Percentiles rank a stretch among this genome's conserved stretches.
Evolutionary conservation across 2,329 filamentous ascomycete genomes (phyloP).

Genomic region (Stemphylium beticola): DNA sequence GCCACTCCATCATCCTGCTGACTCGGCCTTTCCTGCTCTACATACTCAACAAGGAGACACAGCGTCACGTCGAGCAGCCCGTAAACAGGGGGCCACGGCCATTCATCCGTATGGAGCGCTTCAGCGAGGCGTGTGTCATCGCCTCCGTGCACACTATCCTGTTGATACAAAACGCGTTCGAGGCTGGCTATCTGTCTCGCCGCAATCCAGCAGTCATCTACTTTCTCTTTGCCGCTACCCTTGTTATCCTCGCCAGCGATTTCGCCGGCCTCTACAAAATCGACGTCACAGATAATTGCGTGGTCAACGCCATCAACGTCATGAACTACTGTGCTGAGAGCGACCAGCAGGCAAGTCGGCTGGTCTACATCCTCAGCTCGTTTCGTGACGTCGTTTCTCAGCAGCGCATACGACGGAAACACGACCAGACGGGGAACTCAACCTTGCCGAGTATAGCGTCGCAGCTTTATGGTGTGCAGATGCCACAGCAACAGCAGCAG

Average conservation of each 20-base stretch:
- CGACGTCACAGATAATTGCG: constrained; percentile 44
- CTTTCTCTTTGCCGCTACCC: constrained; percentile 50
- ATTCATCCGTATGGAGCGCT: constrained; percentile 55
- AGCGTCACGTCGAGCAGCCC: constrained; percentile 42
- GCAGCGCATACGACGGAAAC: constrained; percentile 37
- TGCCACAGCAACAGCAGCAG: constrained; percentile 20
- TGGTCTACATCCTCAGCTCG: constrained; percentile 47
- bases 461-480: constrained; percentile 38
- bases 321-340: constrained; percentile 51
- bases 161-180: constrained; percentile 49
- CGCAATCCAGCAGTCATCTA: constrained; percentile 51
- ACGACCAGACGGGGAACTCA: constrained; percentile 28
- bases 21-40: constrained; percentile 70
- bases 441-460: constrained; percentile 43
- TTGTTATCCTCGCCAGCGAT: constrained; percentile 50
- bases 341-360: constrained; percentile 49
- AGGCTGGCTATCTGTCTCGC: constrained; percentile 49
- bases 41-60: constrained; percentile 56
- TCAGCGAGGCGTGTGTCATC: constrained; percentile 52
- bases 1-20: constrained; percentile 67
- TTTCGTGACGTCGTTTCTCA: constrained; percentile 48
- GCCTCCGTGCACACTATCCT: constrained; percentile 51
- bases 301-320: constrained; percentile 47
- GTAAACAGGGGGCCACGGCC: constrained; percentile 34
- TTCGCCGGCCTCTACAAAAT: constrained; percentile 47